These are phyloP conservation scores for Agrocybe chaxingu DNA, from an alignment of 768 basidiomycete species.

Conservation along the genomic window DNA sequence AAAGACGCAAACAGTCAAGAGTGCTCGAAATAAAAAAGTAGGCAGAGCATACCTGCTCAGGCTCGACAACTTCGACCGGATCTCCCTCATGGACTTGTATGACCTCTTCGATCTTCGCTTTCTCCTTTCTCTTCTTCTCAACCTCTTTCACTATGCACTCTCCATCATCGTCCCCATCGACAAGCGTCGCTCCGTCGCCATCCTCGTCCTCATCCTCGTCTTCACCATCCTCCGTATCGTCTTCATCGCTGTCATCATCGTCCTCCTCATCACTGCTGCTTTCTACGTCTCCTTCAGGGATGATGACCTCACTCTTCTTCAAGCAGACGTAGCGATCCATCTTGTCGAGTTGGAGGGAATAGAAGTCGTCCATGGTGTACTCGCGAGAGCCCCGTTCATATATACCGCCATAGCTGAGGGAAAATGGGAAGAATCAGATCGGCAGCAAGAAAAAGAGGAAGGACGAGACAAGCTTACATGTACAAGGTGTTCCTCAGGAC, in stretches of 20 bases:
- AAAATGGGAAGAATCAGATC: not conserved
- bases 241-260: slow-evolving; percentile 53
- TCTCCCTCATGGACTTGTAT: too few relatives aligned
- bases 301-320: slow-evolving; percentile 59
- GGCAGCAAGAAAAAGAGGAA: not conserved
- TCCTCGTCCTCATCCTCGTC: slow-evolving; percentile 44
- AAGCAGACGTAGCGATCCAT: slow-evolving; percentile 75
- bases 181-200: slow-evolving; percentile 22
- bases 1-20: not conserved
- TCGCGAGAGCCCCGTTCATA: slow-evolving; percentile 80
- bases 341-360: slow-evolving; percentile 79
- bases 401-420: slow-evolving; percentile 79
- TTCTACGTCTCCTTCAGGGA: slow-evolving; percentile 59
- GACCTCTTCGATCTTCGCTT: not conserved
- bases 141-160: slow-evolving; percentile 4
- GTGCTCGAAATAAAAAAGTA: not conserved
- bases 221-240: slow-evolving; percentile 38
- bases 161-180: slow-evolving; percentile 25
- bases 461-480: slow-evolving; percentile 49
- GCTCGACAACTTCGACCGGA: too few relatives aligned
- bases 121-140: slow-evolving; percentile 4
- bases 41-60: not conserved
- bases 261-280: slow-evolving; percentile 63
- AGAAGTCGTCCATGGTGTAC: slow-evolving; percentile 88
- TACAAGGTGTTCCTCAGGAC: slow-evolving; percentile 82